phyloP scores from a whole-genome alignment of 768 basidiomycete genomes.

The Tylopilus felleus region DNA sequence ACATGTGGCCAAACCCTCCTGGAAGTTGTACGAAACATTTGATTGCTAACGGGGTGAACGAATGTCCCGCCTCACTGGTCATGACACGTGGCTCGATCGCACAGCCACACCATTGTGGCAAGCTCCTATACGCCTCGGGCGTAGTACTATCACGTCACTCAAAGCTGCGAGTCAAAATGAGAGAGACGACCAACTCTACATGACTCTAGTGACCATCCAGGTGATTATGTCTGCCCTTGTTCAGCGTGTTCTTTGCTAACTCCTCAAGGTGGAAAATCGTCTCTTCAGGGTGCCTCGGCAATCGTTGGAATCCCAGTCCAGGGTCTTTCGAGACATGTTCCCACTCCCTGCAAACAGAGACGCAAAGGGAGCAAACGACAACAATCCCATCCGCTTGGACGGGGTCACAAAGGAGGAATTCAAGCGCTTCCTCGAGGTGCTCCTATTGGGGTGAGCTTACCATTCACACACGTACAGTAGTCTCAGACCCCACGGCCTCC shows the following conservation, averaged over 20 bases:
- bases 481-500: background rate
- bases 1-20: background rate
- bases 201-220: conserved; percentile 18
- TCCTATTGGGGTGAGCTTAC: conserved; percentile 16
- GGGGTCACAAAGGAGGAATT: conserved; percentile 26
- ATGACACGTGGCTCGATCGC: conserved; percentile 14
- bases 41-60: conserved; percentile 1
- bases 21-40: conserved; percentile 2
- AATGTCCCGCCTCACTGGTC: background rate
- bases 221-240: background rate
- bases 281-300: conserved; percentile 28
- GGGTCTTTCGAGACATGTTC: conserved; percentile 27
- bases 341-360: conserved; percentile 13
- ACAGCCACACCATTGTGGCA: conserved; percentile 14
- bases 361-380: conserved; percentile 19
- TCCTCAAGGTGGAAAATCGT: conserved; percentile 23
- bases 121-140: background rate
- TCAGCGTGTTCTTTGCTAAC: background rate
- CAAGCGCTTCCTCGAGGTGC: conserved; percentile 21
- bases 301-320: conserved; percentile 23
- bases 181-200: conserved; percentile 15
- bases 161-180: background rate
- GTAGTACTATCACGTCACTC: too few species aligned
- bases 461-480: too few species aligned
- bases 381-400: conserved; percentile 23